Base-by-base conservation (phyloP, 352 stramenopile genomes). In the Phytophthora lateralis region DNA sequence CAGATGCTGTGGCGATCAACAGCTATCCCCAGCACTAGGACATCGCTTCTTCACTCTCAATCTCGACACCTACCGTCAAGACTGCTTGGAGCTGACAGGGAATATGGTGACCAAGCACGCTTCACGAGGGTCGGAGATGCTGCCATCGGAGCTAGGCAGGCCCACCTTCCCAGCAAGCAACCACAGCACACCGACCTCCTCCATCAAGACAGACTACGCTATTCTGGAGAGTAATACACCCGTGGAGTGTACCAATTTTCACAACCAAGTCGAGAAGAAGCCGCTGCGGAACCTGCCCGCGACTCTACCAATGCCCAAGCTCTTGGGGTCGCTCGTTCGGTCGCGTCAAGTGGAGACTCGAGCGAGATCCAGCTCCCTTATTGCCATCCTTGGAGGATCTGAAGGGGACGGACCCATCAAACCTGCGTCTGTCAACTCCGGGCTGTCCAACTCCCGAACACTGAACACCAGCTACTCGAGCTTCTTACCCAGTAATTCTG, bases 401-500 rank as follows among this genome's bases (percentile, higher is more conserved):
- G 50, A n/a, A n/a, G n/a, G n/a, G n/a, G 10, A 18, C 4, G 26
- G n/a, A 21, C 47, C 21, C 14, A 37, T 7, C 20, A 48, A 35
- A 5, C 10, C n/a, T 32, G 14, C 21, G 15, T 18, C 53, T 3
- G 53, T 14, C 6, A 63, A 63, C 11, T 53, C 38, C 2, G n/a
- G 26, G 9, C 17, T 56, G 3, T n/a, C 29, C 0, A 57, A 54
- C 34, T 63, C 52, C 12, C 18, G 53, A 15, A 37, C 24, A 2
- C 17, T 42, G 30, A 53, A 47, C 15, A 46, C 29, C 27, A 54
- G 32, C 4, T 59, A 53, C 2, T 68, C 67, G 3, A 75, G 67
- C 38, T 79, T 76, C 42, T 34, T 73, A 17, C 67, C 71, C 2
- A 76, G 59, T 17, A 54, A 27, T 11, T 72, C 53, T n/a, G 64